Conservation (phyloP, 345 rosid genomes). For the Crucihimalaya himalaica region DNA sequence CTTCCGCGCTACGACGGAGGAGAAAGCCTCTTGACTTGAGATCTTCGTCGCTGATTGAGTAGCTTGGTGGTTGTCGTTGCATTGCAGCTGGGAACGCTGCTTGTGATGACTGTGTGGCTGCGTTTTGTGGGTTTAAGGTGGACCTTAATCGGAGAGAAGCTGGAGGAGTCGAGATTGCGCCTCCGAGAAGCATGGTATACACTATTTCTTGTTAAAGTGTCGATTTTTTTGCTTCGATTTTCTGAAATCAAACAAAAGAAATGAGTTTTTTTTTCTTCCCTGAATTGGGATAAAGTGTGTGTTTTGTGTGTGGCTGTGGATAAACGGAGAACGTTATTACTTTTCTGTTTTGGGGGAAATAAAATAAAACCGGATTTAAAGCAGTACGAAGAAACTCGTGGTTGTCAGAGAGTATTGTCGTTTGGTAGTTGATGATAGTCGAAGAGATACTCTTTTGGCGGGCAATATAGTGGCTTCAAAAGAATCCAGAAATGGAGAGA, state of each 20-base stretch:
- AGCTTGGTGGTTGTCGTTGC: conserved; percentile 37
- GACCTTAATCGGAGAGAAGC: conserved; percentile 42
- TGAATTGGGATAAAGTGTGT: conserved; percentile 32
- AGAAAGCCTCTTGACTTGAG: conserved; percentile 68
- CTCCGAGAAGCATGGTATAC: conserved; percentile 56
- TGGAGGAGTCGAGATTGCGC: conserved; percentile 55
- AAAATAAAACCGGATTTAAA: background rate
- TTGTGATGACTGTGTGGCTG: conserved; percentile 30
- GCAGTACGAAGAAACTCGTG: conserved; percentile 24
- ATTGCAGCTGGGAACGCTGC: conserved; percentile 17
- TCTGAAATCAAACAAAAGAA: background rate
- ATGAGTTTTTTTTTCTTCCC: background rate
- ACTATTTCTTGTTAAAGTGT: conserved; percentile 5
- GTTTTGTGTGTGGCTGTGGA: conserved; percentile 37
- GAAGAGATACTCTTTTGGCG: conserved; percentile 8
- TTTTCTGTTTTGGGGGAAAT: conserved; percentile 3
- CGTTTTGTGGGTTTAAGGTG: conserved; percentile 18
- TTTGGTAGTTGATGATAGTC: conserved; percentile 16
- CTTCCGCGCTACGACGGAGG: conserved; percentile 61
- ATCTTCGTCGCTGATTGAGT: conserved; percentile 65
- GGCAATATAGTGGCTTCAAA: background rate
- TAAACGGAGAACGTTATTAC: conserved; percentile 2
- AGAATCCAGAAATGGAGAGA: background rate
- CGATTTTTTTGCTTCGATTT: conserved; percentile 3
- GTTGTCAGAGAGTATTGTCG: conserved; percentile 17